phyloP scores from a whole-genome alignment of 176 grass and related monocot genomes.

The Lolium perenne region DNA sequence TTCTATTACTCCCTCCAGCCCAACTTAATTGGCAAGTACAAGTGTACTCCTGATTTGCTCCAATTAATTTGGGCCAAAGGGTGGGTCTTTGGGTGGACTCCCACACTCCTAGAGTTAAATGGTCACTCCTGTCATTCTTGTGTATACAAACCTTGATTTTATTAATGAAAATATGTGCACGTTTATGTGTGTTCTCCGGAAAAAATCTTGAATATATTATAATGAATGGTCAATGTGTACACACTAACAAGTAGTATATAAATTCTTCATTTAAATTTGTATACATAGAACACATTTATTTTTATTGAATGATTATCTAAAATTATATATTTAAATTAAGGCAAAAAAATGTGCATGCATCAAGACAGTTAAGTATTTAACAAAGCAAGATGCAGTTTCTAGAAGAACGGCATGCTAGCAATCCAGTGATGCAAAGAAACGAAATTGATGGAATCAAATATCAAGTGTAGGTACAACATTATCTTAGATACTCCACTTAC shows the following conservation, averaged over 20 bases:
- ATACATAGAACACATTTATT: not conserved
- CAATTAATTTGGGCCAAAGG: too few relatives aligned
- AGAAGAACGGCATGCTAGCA: not conserved
- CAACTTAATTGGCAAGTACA: too few relatives aligned
- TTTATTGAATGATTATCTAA: not conserved
- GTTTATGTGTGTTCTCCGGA: not conserved
- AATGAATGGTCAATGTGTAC: not conserved
- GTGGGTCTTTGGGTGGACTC: not conserved
- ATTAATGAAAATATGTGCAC: not conserved
- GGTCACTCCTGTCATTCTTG: not conserved
- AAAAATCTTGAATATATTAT: not conserved
- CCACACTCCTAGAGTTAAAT: not conserved
- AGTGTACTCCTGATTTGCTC: too few relatives aligned
- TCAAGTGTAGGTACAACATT: slow-evolving; percentile 44
- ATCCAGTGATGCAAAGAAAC: not conserved
- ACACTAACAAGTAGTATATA: not conserved
- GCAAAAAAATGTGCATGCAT: not conserved
- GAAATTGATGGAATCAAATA: not conserved
- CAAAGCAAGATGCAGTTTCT: not conserved
- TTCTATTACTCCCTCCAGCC: not conserved
- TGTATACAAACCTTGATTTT: not conserved
- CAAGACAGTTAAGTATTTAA: not conserved
- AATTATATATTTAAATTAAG: not conserved
- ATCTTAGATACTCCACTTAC: slow-evolving; percentile 47
- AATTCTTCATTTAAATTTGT: not conserved